Conservation (phyloP, 345 rosid genomes). For the Camelina laxa region DNA sequence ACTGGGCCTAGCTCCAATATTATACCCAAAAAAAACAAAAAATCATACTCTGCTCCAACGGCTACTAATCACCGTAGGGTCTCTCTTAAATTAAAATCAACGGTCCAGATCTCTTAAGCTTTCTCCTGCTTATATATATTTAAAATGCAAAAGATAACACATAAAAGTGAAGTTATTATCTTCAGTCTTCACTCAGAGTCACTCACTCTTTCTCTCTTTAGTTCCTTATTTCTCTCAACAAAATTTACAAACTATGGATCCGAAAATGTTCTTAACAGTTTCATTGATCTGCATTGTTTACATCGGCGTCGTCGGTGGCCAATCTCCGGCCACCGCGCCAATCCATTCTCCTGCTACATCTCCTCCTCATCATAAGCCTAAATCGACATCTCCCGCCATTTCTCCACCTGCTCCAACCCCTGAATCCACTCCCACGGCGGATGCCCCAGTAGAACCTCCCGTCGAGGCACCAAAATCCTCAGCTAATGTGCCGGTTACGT, state of each 20-base stretch:
- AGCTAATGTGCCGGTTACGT: too few relatives aligned
- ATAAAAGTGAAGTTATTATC: not conserved
- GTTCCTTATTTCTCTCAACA: constrained; percentile 30
- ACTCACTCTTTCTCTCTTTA: not conserved
- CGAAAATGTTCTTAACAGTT: constrained; percentile 26
- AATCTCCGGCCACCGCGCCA: constrained; percentile 34
- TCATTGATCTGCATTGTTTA: constrained; percentile 42
- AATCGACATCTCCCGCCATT: constrained; percentile 31
- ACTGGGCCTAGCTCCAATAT: constrained; percentile 3
- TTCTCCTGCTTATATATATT: not conserved
- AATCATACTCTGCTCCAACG: constrained; percentile 31
- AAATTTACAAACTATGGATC: constrained; percentile 32
- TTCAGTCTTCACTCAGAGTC: constrained; percentile 27
- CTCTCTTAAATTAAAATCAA: constrained; percentile 5
- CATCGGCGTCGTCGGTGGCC: constrained; percentile 34
- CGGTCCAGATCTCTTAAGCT: constrained; percentile 43
- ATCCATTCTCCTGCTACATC: constrained; percentile 21
- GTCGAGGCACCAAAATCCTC: not conserved
- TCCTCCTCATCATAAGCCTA: not conserved
- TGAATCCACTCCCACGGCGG: constrained; percentile 32
- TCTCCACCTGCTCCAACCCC: constrained; percentile 42
- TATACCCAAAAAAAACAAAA: too few relatives aligned
- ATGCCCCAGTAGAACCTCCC: not conserved
- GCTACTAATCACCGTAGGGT: constrained; percentile 34
- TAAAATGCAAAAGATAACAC: not conserved